Conservation (phyloP, 2,329 filamentous ascomycete species). For the Aspergillus sp. region DNA sequence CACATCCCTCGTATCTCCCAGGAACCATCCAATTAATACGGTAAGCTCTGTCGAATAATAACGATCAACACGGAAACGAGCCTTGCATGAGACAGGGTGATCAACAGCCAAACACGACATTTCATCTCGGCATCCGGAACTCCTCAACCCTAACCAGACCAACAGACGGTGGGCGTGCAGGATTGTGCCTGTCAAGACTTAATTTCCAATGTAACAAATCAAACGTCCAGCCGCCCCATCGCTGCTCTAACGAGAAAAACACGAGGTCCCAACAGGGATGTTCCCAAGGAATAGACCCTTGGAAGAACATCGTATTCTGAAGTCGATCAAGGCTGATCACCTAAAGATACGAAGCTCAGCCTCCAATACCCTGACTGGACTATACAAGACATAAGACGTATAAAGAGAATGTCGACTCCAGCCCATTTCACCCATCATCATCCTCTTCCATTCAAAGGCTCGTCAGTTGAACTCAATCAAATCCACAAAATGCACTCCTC, state of each 20-base stretch:
- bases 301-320: background rate
- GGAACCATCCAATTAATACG: background rate
- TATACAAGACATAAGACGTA: background rate
- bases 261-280: background rate
- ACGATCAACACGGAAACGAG: background rate
- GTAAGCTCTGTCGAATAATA: background rate
- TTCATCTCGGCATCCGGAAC: background rate
- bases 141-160: background rate
- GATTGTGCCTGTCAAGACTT: background rate
- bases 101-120: background rate
- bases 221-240: background rate
- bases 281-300: background rate
- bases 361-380: background rate
- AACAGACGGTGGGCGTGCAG: background rate
- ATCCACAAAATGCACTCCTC: conserved; percentile 6
- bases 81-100: background rate
- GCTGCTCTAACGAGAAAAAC: background rate
- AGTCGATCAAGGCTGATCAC: background rate
- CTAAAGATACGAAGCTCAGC: background rate
- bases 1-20: background rate
- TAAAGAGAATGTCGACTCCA: background rate
- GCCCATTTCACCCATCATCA: background rate
- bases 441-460: background rate
- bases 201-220: background rate
- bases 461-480: background rate